Conservation (phyloP, 2,329 filamentous ascomycete species). For the Sclerotinia glacialis region DNA sequence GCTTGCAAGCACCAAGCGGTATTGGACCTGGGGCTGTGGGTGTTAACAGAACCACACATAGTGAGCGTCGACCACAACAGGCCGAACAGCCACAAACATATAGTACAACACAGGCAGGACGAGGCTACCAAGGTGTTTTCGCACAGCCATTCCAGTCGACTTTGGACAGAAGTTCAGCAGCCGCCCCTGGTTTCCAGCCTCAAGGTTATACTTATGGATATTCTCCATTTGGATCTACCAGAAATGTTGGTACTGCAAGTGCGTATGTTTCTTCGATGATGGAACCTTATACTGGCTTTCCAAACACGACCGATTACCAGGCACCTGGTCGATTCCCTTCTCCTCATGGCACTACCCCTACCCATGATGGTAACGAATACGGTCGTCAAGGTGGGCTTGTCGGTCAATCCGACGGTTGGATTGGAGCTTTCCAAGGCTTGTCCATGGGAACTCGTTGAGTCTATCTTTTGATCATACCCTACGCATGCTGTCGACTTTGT, state of each 20-base stretch:
- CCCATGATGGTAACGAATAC: conserved; percentile 45
- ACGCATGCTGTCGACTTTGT: neutral
- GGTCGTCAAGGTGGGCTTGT: conserved; percentile 43
- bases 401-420: conserved; percentile 54
- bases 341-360: conserved; percentile 40
- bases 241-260: conserved; percentile 39
- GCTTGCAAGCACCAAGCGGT: conserved; percentile 66
- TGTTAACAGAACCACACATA: conserved; percentile 44
- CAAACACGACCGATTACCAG: conserved; percentile 46
- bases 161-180: conserved; percentile 43
- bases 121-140: conserved; percentile 43
- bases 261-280: conserved; percentile 44
- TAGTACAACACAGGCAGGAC: conserved; percentile 29
- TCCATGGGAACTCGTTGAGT: conserved; percentile 56
- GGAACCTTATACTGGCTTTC: conserved; percentile 47
- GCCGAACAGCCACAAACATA: conserved; percentile 37
- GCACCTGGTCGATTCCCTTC: conserved; percentile 48
- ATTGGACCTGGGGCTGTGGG: conserved; percentile 66
- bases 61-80: conserved; percentile 44
- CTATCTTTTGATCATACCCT: neutral
- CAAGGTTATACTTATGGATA: conserved; percentile 45
- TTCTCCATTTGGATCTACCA: conserved; percentile 45
- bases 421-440: conserved; percentile 62
- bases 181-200: conserved; percentile 43
- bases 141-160: conserved; percentile 45